phyloP scores from a whole-genome alignment of 176 grass and related monocot species.

The Coix lacrymajobi region DNA sequence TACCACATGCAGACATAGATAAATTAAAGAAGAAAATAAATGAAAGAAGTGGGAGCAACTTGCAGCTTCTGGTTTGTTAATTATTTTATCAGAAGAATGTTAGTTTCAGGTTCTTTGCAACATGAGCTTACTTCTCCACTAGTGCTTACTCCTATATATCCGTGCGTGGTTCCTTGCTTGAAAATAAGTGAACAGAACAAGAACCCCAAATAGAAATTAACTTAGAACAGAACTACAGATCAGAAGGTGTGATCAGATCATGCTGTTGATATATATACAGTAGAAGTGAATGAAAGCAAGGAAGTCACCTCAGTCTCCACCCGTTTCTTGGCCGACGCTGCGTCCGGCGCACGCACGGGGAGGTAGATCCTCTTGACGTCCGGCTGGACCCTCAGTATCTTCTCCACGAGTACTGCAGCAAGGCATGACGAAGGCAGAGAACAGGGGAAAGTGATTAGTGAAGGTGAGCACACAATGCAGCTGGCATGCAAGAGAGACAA shows the following conservation, averaged over 20 bases:
- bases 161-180: not conserved
- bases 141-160: not conserved
- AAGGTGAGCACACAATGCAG: not conserved
- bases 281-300: not conserved
- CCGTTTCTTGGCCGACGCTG: slow-evolving; percentile 38
- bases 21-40: not conserved
- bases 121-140: not conserved
- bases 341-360: slow-evolving; percentile 57
- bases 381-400: slow-evolving; percentile 80
- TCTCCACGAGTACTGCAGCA: slow-evolving; percentile 78
- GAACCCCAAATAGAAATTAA: not conserved
- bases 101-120: not conserved
- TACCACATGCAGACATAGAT: not conserved
- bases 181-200: not conserved
- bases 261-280: not conserved
- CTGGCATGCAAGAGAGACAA: not conserved
- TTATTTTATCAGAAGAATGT: not conserved
- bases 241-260: not conserved
- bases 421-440: not conserved
- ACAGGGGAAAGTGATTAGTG: not conserved
- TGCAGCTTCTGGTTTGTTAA: not conserved
- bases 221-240: not conserved
- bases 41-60: not conserved
- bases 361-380: slow-evolving; percentile 81
- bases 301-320: slow-evolving; percentile 68